These are phyloP conservation scores for Solanum verrucosum DNA, from an alignment of 257 asterid species.

Conservation along the genomic window DNA sequence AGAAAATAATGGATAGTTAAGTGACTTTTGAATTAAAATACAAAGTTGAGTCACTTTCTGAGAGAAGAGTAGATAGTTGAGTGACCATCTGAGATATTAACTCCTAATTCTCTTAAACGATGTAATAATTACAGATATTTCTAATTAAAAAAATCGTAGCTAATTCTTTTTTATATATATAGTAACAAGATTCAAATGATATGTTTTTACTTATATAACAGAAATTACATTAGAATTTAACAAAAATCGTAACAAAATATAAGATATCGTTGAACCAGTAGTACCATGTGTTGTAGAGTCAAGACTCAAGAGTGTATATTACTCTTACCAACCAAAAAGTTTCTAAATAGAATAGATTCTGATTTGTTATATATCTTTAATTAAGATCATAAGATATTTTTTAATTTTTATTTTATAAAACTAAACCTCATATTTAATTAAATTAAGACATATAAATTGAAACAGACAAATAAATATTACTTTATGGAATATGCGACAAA, in stretches of 20 bases:
- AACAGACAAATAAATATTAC: not conserved
- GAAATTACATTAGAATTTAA: not conserved
- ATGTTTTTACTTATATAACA: not conserved
- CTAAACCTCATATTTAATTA: not conserved
- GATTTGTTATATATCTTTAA: not conserved
- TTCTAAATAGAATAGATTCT: not conserved
- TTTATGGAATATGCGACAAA: not conserved
- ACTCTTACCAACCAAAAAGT: not conserved
- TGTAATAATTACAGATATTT: not conserved
- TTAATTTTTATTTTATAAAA: not conserved
- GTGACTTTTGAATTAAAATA: too few relatives aligned
- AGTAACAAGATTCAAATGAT: not conserved
- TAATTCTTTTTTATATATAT: not conserved
- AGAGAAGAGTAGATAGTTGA: too few relatives aligned
- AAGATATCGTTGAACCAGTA: not conserved
- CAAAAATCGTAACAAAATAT: not conserved
- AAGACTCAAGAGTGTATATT: not conserved
- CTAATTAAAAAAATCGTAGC: not conserved
- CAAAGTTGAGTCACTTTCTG: too few relatives aligned
- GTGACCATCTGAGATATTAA: too few relatives aligned
- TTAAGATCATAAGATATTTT: not conserved
- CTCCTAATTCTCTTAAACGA: not conserved
- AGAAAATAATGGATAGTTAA: too few relatives aligned
- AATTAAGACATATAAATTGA: not conserved
- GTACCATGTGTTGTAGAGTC: not conserved